Base-by-base conservation (phyloP, 164 flowering plant species). In the Saururus chinensis region DNA sequence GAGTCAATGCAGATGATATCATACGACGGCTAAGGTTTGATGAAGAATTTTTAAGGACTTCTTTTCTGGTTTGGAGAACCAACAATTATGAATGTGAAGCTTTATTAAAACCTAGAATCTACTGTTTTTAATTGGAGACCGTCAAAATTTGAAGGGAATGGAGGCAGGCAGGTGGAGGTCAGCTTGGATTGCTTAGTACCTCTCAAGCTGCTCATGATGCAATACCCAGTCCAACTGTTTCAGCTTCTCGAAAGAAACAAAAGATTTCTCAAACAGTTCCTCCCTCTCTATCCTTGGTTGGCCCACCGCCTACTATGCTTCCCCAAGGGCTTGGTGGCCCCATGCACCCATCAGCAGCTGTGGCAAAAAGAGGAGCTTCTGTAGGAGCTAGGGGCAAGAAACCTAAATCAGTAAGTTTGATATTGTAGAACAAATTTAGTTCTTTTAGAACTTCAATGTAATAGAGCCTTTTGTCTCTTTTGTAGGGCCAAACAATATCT, bases 201-300 rank as follows among this genome's bases (percentile, higher is more conserved):
- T 60, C 81, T 69, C 92, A 81, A 57, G 70, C 80, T 48, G 76
- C 70, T 66, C 93, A 79, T 71, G 95, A 86, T 70, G 61, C 79
- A 23, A 5, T 81, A 60, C 88, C 89, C 17, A 84, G 92, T 71
- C 87, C 96, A 30, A 79, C 83, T 54, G 76, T 84, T 60, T 84
- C 93, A 40, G 85, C 81, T 19, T 88, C 97, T 51, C 92, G 88
- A 64, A 92, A 88, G 77, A 92, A 83, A 53, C 92, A 81, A 60
- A 89, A 85, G 72, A 75, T 76, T 66, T 70, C 81, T 30, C 88
- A 79, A 24, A 72, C 80, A 48, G 71, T 76, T 56, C 71, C 82
- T 62, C 56, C 56, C 35, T 72, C 82, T 66, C 59, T 76, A 55
- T 64, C 80, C n/a, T 60, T 75, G 56, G 74, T 76, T 60, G 78